Evolutionary conservation across 352 stramenopile genomes (phyloP), one percentile per base, ranked within the genome.

Genomic region (Halophytophthora batemanensis): DNA sequence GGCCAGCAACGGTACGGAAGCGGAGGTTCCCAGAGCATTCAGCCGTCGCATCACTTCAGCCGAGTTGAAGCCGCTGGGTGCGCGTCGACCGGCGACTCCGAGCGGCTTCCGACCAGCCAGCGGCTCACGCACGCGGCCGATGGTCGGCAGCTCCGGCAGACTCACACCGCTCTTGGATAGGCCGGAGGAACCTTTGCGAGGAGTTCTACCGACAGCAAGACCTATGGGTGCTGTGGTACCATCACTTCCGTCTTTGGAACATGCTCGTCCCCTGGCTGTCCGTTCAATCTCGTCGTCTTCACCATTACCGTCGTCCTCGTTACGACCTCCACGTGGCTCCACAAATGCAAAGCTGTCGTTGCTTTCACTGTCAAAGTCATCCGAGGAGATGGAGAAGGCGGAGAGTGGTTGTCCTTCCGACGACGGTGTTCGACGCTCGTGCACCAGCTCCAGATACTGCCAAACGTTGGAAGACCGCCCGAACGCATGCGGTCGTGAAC

Each of bases 391-490:
- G 0, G 50, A 39, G 7, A 57, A 50, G 4, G 41, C 40, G 6
- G 53, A 56, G 15, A 45, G 39, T 34, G 21, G 44, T 10, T n/a
- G 36, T 15, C 51, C 46, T 13, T 18, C 41, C 19, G 43, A 36
- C 11, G 38, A 38, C 13, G 56, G 56, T 8, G 71, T 77, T 29
- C 61, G 56, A 2, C 66, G 69, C 28, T 77, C 64, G 19, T 86
- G 71, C 6, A 84, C 56, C 0, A 56, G 43, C 36, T 86, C 72
- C 54, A 87, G 45, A 52, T 88, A 88, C 56, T 86, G 73, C 77
- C 77, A 88, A 19, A 88, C 60, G 34, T 88, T 88, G 8, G 77
- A 88, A 11, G 77, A 84, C 11, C 77, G 71, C 0, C 77, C 77
- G 40, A 88, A 88, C 1, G 75, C 61, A 17, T 76, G 74, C 2